These are phyloP conservation scores for Austropuccinia psidii DNA, from an alignment of 1,284 basidiomycete species.

Conservation along the genomic window DNA sequence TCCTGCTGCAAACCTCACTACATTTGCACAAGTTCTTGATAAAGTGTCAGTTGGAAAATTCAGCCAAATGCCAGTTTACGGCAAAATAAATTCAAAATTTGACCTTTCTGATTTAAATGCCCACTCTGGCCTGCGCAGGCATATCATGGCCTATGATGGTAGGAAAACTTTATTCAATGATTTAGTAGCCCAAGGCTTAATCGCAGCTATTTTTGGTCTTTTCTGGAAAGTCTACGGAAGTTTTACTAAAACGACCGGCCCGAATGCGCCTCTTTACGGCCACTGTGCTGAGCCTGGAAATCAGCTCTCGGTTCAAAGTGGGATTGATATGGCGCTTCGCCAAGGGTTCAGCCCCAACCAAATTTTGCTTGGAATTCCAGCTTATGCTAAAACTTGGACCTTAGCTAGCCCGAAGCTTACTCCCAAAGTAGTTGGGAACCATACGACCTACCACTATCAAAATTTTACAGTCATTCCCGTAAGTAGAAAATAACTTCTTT, in stretches of 20 bases:
- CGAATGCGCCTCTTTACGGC: slow-evolving; percentile 6
- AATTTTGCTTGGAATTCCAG: slow-evolving; percentile 16
- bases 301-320: slow-evolving; percentile 19
- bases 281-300: slow-evolving; percentile 26
- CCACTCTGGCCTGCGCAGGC: no score
- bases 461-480: slow-evolving; percentile 26
- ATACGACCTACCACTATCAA: slow-evolving; percentile 31
- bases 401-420: slow-evolving; percentile 11
- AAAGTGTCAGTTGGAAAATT: slow-evolving; percentile 12
- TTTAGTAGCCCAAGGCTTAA: no score
- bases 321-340: background rate
- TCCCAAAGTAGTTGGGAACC: slow-evolving; percentile 24
- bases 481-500: background rate
- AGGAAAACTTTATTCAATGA: background rate
- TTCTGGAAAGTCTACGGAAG: slow-evolving; percentile 15
- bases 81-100: no score
- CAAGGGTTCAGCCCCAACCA: slow-evolving; percentile 25
- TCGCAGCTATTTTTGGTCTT: no score
- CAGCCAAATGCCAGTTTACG: no score
- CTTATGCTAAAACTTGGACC: slow-evolving; percentile 22
- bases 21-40: slow-evolving; percentile 9
- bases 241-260: slow-evolving; percentile 29
- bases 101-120: no score
- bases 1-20: background rate
- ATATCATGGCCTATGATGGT: slow-evolving; percentile 36